Evolutionary conservation across 1,284 basidiomycete genomes (phyloP).

Genomic region (Ustilago curta): DNA sequence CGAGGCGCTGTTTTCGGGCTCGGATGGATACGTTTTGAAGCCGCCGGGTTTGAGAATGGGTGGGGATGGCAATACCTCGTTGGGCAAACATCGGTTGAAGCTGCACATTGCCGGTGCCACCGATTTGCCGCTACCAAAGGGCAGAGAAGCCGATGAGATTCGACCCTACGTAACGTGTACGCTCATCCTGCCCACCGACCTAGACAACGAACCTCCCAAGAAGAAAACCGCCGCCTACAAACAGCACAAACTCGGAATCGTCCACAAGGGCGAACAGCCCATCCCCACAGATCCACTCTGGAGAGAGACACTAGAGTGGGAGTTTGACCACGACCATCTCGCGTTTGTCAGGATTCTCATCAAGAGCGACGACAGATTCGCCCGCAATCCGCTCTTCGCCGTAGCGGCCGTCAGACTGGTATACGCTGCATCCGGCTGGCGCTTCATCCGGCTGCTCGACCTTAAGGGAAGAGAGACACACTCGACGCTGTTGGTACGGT

Average conservation of each 20-base stretch:
- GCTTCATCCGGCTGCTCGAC: conserved; percentile 74
- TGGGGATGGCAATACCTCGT: conserved; percentile 43
- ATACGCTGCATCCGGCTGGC: conserved; percentile 68
- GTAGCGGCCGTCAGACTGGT: conserved; percentile 51
- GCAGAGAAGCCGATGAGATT: conserved; percentile 53
- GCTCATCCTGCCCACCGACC: conserved; percentile 51
- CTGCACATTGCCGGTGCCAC: conserved; percentile 60
- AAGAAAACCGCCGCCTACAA: conserved; percentile 57
- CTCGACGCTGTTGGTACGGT: conserved; percentile 53
- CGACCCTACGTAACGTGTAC: conserved; percentile 63
- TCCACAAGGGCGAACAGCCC: conserved; percentile 56
- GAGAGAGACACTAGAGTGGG: conserved; percentile 59
- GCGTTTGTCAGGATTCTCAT: conserved; percentile 58
- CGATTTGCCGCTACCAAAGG: conserved; percentile 55
- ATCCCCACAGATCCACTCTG: conserved; percentile 56
- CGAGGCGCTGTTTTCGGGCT: conserved; percentile 77
- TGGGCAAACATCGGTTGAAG: conserved; percentile 40
- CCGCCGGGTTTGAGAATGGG: conserved; percentile 68
- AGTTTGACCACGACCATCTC: conserved; percentile 55
- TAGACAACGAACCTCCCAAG: conserved; percentile 46
- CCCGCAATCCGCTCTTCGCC: conserved; percentile 58
- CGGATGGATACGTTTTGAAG: conserved; percentile 75
- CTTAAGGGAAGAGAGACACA: conserved; percentile 73
- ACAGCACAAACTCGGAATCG: conserved; percentile 50
- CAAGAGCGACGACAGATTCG: conserved; percentile 64